phyloP scores from a whole-genome alignment of 2,329 filamentous ascomycete genomes.

The Diplodia corticola region DNA sequence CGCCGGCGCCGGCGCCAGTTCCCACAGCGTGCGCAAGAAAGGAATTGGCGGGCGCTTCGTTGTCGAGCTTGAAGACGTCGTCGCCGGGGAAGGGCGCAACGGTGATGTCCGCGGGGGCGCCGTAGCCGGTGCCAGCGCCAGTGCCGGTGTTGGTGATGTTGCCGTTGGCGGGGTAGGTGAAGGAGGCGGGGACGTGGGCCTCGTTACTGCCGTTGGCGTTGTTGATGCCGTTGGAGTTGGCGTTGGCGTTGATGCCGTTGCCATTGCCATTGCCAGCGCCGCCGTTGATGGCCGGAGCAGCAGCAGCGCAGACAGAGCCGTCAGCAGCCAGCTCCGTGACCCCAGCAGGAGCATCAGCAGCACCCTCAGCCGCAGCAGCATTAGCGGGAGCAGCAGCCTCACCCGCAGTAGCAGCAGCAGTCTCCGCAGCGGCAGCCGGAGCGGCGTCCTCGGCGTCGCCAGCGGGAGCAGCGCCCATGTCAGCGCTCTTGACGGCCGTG shows the following conservation, averaged over 20 bases:
- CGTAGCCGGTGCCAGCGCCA: too few relatives aligned
- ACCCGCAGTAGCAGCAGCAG: not conserved
- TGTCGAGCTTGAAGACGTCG: too few relatives aligned
- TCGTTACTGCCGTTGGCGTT: not conserved
- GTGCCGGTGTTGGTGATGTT: not conserved
- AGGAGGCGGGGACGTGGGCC: too few relatives aligned
- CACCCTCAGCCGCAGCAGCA: too few relatives aligned
- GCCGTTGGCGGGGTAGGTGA: not conserved
- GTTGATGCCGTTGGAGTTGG: not conserved
- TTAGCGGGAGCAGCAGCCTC: not conserved
- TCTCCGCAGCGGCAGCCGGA: not conserved
- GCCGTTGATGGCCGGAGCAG: rapidly evolving
- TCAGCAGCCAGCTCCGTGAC: too few relatives aligned
- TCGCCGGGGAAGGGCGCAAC: not conserved
- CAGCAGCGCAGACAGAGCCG: rapidly evolving
- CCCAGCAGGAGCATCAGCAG: too few relatives aligned
- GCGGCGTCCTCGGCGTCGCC: too few relatives aligned
- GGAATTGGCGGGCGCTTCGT: too few relatives aligned
- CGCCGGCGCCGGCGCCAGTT: too few relatives aligned
- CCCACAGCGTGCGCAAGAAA: too few relatives aligned
- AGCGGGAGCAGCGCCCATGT: too few relatives aligned
- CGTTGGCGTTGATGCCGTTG: not conserved
- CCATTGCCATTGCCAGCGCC: not conserved
- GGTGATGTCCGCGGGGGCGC: not conserved
- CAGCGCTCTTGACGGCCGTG: too few relatives aligned